These are phyloP conservation scores for Quercus mongolica DNA, from an alignment of 306 rosid species.

Conservation along the genomic window DNA sequence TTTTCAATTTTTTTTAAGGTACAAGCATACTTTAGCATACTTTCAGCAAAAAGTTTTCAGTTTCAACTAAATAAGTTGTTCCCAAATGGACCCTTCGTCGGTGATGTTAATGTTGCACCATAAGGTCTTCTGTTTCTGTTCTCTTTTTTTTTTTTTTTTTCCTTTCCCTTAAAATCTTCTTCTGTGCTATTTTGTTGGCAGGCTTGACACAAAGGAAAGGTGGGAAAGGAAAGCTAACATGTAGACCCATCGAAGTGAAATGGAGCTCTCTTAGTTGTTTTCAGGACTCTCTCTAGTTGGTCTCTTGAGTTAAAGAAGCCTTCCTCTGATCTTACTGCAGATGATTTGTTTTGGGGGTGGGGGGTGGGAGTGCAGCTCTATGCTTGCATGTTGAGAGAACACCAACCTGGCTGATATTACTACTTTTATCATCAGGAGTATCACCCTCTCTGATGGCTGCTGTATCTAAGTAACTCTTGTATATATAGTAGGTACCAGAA, in stretches of 20 bases:
- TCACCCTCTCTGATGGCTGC: neutral
- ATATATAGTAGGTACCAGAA: neutral
- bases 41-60: no score
- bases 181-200: constrained; percentile 23
- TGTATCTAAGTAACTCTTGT: neutral
- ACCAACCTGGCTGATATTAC: neutral
- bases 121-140: neutral
- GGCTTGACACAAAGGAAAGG: constrained; percentile 82
- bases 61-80: no score
- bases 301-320: neutral
- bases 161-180: neutral
- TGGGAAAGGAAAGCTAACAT: constrained; percentile 93
- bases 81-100: neutral
- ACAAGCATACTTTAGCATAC: no score
- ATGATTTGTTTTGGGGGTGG: neutral
- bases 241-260: constrained; percentile 31
- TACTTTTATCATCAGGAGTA: neutral
- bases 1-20: no score
- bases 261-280: neutral
- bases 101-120: neutral
- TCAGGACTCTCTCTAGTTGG: constrained; percentile 2
- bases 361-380: neutral
- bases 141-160: no score
- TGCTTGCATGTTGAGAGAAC: constrained; percentile 5
- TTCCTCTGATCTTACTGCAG: neutral